Percentiles rank a stretch among this genome's conserved stretches.
Conservation (phyloP, 164 flowering plant genomes). For the Magnolia changhungtana region DNA sequence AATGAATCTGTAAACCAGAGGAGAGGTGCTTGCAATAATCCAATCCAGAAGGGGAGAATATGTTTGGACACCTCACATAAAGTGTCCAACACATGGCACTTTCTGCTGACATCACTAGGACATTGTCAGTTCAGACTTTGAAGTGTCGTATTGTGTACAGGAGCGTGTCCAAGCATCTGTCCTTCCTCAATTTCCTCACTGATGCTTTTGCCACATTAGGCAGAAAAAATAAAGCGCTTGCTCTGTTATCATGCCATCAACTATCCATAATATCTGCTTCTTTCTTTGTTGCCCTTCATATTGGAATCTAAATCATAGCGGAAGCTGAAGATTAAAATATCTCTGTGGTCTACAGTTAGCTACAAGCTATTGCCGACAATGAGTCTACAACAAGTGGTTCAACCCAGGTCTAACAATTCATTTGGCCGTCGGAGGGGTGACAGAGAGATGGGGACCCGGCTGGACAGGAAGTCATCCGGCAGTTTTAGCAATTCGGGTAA, state of each 20-base stretch:
- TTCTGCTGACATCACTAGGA: too few relatives aligned
- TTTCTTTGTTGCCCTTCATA: neutral
- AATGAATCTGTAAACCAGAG: too few relatives aligned
- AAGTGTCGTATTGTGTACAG: too few relatives aligned
- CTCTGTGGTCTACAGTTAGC: neutral
- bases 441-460: constrained; percentile 51
- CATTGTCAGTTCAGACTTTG: too few relatives aligned
- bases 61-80: too few relatives aligned
- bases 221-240: neutral
- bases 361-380: constrained; percentile 31
- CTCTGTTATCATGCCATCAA: neutral
- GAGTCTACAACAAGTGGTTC: constrained; percentile 64
- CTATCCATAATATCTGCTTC: neutral
- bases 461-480: constrained; percentile 50
- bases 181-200: too few relatives aligned
- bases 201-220: too few relatives aligned
- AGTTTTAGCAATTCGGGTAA: constrained; percentile 47
- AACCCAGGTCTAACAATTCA: constrained; percentile 64
- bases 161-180: too few relatives aligned
- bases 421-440: constrained; percentile 65
- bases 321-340: neutral
- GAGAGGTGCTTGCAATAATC: too few relatives aligned
- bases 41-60: too few relatives aligned
- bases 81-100: too few relatives aligned
- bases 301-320: constrained; percentile 1